phyloP scores from a whole-genome alignment of 352 stramenopile genomes.

The Globisporangium cederbergense region DNA sequence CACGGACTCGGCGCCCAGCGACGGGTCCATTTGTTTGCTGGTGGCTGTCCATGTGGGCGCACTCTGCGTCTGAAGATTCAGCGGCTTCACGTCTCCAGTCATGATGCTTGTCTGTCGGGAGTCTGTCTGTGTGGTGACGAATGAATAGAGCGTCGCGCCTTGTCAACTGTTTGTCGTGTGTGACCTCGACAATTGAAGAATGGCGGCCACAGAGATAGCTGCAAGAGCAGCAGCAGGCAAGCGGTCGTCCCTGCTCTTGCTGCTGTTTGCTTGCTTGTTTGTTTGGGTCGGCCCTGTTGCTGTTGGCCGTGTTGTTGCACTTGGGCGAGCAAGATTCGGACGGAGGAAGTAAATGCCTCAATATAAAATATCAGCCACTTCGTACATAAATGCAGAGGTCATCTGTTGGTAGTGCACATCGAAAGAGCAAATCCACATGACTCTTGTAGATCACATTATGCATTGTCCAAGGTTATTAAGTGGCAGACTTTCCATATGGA shows the following conservation, averaged over 20 bases:
- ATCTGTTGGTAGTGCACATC: not conserved
- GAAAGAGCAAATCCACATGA: not conserved
- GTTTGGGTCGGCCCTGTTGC: not conserved
- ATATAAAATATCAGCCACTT: no score
- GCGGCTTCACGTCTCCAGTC: constrained; percentile 12
- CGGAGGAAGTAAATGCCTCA: not conserved
- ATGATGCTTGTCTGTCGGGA: not conserved
- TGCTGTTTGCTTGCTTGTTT: not conserved
- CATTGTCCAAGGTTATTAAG: not conserved
- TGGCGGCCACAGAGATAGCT: constrained; percentile 15
- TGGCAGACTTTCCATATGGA: not conserved
- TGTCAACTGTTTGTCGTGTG: not conserved
- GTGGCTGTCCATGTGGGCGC: constrained; percentile 22
- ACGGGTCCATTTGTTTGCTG: constrained; percentile 11
- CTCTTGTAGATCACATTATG: not conserved
- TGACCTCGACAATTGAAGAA: constrained; percentile 34
- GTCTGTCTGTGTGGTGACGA: constrained; percentile 1
- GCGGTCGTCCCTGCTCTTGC: not conserved
- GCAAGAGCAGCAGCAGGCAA: not conserved
- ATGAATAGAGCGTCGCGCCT: not conserved
- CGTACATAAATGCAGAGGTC: not conserved
- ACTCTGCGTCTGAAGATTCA: constrained; percentile 33
- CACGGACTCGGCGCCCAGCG: constrained; percentile 26
- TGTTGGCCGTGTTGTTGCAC: constrained; percentile 4
- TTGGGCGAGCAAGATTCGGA: constrained; percentile 9